Percentiles rank a stretch among this genome's conserved stretches.
phyloP scores from a whole-genome alignment of 306 rosid genomes.

The Glycine tomentella region DNA sequence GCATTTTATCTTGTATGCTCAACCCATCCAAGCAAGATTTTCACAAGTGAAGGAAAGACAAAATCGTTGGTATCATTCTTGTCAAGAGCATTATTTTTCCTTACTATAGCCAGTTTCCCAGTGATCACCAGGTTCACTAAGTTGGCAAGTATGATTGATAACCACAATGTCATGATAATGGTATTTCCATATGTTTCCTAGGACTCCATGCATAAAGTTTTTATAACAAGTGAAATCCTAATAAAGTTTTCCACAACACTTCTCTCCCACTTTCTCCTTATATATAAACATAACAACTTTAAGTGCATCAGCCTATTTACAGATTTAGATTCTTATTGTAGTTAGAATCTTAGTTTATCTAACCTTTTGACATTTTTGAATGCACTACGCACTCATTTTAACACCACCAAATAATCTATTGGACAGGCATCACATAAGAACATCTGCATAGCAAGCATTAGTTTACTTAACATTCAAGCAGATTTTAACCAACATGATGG shows the following conservation, averaged over 20 bases:
- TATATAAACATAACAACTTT: not conserved
- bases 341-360: conserved; percentile 1
- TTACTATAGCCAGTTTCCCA: conserved; percentile 8
- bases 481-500: conserved; percentile 15
- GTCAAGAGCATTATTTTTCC: not conserved
- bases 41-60: too few relatives aligned
- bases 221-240: too few relatives aligned
- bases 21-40: too few relatives aligned
- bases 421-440: conserved; percentile 22
- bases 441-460: not conserved
- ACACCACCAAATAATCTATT: not conserved
- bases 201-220: too few relatives aligned
- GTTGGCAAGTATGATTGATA: conserved; percentile 1
- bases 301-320: not conserved
- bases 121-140: conserved; percentile 7
- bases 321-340: not conserved
- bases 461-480: not conserved
- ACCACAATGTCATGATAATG: not conserved
- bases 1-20: too few relatives aligned
- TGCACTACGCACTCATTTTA: not conserved
- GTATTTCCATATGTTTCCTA: too few relatives aligned
- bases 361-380: not conserved
- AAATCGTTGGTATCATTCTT: not conserved
- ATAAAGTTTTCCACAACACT: too few relatives aligned
- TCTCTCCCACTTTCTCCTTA: too few relatives aligned